Conservation (phyloP, 2,329 filamentous ascomycete species). For the Fusarium buxicola region DNA sequence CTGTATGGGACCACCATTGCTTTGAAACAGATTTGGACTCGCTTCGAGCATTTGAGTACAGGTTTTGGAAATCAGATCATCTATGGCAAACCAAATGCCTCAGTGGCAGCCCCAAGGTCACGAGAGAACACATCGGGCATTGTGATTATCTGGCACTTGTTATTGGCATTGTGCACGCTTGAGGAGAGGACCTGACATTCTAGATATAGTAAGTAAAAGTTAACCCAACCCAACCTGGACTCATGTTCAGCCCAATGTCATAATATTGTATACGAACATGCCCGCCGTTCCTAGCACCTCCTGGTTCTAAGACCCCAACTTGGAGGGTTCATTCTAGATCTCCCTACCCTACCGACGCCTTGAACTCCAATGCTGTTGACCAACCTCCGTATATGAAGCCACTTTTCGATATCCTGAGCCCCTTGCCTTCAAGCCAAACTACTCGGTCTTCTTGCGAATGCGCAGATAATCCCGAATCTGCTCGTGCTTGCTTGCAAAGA, state of each 20-base stretch:
- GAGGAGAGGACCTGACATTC: not conserved
- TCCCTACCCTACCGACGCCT: slow-evolving; percentile 26
- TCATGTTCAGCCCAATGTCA: not conserved
- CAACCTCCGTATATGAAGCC: not conserved
- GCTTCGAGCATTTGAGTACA: too few species aligned
- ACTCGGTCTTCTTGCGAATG: slow-evolving; percentile 67
- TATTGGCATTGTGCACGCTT: not conserved
- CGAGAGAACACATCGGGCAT: too few species aligned
- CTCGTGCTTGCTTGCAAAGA: slow-evolving; percentile 93
- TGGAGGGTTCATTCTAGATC: slow-evolving; percentile 10
- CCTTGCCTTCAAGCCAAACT: slow-evolving; percentile 1
- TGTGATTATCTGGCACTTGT: too few species aligned
- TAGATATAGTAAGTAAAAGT: not conserved
- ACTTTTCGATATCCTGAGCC: not conserved
- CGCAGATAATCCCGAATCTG: slow-evolving; percentile 86
- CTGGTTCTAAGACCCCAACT: slow-evolving; percentile 4
- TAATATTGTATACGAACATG: not conserved
- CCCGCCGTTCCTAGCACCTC: slow-evolving; percentile 5
- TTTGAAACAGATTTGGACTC: too few species aligned
- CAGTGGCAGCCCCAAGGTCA: too few species aligned
- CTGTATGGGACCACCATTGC: too few species aligned
- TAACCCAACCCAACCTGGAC: not conserved
- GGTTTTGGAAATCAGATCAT: too few species aligned
- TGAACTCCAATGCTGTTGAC: slow-evolving; percentile 38
- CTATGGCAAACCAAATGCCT: too few species aligned